Evolutionary conservation across 2,329 filamentous ascomycete species (phyloP), one percentile per base, ranked within the genome.

Genomic region (Paecilomyces fulvus): DNA sequence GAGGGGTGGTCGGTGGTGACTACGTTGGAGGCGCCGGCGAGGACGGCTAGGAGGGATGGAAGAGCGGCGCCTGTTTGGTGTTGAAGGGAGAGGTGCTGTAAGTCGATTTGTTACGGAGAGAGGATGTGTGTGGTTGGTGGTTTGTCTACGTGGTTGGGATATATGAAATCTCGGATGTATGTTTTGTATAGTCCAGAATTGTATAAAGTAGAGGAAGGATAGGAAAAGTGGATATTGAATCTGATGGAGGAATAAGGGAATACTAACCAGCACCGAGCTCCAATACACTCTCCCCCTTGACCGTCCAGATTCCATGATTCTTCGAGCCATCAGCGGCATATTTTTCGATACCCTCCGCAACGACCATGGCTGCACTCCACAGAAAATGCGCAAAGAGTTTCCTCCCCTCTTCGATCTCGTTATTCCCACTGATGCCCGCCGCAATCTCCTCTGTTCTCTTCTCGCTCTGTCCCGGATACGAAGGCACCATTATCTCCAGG

Each of bases 221-320:
- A 54, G 20, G 25, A 58, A 55, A 23, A 31, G 48, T 33, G 46
- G 58, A 5, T 14, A 37, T 37, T 12, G 31, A n/a, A 37, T 3
- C 12, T 11, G 43, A 48, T 52, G n/a, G 55, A 52, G 23, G 52
- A 53, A 53, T 53, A 51, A n/a, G 30, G 11, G 49, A 53, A 56
- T 37, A 77, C 80, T 67, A 69, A 85, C 83, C 83, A 76, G 83
- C 81, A 55, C 83, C 83, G 52, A 85, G 64, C 65, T 85, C 83
- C 53, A 85, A 65, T 8, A 85, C 79, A 23, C 59, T 76, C 61
- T 83, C 72, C 2, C 76, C 79, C 53, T 73, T 64, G 0, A 83
- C 77, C 60, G 59, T 66, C 75, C 75, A 78, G 53, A 70, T 67
- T 11, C 62, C 57, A 9, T 49, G 17, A 20, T 49, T 21, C 46